Evolutionary conservation across 2,329 filamentous ascomycete genomes (phyloP).

Genomic region (Whalleya microplaca): DNA sequence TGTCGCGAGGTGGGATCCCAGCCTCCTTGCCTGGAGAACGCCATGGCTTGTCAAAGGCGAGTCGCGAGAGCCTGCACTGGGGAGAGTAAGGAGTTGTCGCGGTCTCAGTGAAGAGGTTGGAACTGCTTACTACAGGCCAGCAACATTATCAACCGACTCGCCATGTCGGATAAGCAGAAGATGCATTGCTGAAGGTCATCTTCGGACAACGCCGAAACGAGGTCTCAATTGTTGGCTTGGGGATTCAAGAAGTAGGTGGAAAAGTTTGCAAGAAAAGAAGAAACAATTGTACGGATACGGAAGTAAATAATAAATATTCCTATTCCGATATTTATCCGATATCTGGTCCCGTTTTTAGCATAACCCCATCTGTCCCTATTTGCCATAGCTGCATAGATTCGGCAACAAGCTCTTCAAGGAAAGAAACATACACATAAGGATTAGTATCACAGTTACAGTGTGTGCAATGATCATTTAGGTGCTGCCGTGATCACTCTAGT

Average conservation of each 20-base stretch:
- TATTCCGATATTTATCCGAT: conserved; percentile 2
- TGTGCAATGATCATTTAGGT: too few species aligned
- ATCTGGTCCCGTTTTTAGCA: too few species aligned
- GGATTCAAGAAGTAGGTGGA: too few species aligned
- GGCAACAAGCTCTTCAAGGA: too few species aligned
- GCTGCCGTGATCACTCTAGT: too few species aligned
- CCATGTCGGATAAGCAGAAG: conserved; percentile 84
- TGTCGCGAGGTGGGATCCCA: conserved; percentile 65
- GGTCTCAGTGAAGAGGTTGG: conserved; percentile 6
- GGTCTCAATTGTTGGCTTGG: too few species aligned
- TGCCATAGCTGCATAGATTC: too few species aligned
- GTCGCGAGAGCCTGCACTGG: conserved; percentile 77
- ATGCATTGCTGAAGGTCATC: conserved; percentile 43
- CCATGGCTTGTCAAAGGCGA: conserved; percentile 83
- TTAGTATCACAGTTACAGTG: too few species aligned
- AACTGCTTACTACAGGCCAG: conserved; percentile 67
- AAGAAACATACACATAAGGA: too few species aligned
- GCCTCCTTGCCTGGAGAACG: conserved; percentile 72
- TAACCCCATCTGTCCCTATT: too few species aligned
- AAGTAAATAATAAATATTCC: neutral
- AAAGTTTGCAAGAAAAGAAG: conserved; percentile 4
- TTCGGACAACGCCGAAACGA: conserved; percentile 7
- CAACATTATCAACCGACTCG: conserved; percentile 89
- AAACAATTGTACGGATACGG: too few species aligned
- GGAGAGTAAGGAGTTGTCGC: conserved; percentile 29